Evolutionary conservation across 345 rosid genomes (phyloP), one percentile per base, ranked within the genome.

Genomic region (Pseudoturritis turrita): DNA sequence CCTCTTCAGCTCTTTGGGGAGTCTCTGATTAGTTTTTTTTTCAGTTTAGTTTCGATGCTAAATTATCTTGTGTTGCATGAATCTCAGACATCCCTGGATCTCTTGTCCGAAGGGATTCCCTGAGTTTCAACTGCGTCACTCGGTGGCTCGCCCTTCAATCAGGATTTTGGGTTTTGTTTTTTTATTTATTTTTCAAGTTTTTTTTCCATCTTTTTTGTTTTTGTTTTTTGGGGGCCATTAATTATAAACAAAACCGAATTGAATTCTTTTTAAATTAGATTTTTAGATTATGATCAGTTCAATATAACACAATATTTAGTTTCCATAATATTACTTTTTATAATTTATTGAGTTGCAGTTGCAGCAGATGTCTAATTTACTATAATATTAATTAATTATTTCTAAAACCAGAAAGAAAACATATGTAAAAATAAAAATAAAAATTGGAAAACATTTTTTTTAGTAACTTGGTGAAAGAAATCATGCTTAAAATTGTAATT

Each of bases 71-170:
- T 4, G 23, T 35, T 9, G 44, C 46, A 45, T 55, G 67, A 40
- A 47, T 47, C 71, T 63, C 18, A 31, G 71, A 56, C 66, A 75
- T 53, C 62, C 25, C 14, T 36, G 55, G 71, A 70, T 54, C 66
- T 76, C 31, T 39, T 54, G 67, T 70, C 76, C 79, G 54, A 62
- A 21, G 46, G 41, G 55, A 33, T 70, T 65, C 71, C 18, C 26
- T 19, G 17, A 51, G n/a, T 65, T 64, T 52, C 62, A 74, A 62
- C 53, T 62, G 22, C 11, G 68, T 67, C 73, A 74, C 21, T 70
- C 51, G 75, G 53, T 70, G 75, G 14, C 66, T 68, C 61, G 4
- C 12, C 33, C 21, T 69, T 75, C 74, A 45, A 36, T 65, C 65
- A 10, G 25, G 65, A 46, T 73, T 64, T 71, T 62, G 63, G 11